Evolutionary conservation across 2,329 filamentous ascomycete species (phyloP), one percentile per base, ranked within the genome.

Genomic region (Nakataea oryzae): DNA sequence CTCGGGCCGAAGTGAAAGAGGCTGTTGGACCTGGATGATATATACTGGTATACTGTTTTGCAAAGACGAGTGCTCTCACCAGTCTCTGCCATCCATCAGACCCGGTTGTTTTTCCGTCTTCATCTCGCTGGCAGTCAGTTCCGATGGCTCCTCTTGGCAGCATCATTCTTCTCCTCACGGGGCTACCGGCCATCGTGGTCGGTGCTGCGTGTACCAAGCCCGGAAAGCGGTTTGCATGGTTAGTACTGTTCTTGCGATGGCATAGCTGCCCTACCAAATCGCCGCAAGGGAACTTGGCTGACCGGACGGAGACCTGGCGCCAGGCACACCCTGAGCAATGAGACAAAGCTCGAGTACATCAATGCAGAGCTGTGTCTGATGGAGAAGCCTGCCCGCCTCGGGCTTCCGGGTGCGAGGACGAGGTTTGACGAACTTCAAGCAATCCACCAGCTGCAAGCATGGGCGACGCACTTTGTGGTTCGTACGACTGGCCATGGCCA

Each of bases 291-390:
- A 50, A 50, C 5, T 50, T n/a, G 21, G 21, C 41, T 50, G 41
- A 50, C 41, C 3, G 21, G 2, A 4, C 11, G 17, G 41, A 24
- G 13, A n/a, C 6, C 41, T 24, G 9, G 17, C 41, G 8, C 7
- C 54, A 69, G 70, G 70, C 69, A 70, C 62, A 69, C 63, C 8
- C 63, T 72, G 11, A 66, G 62, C 54, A 63, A 64, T 55, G 24
- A 58, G 21, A 66, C 71, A 29, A 68, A 67, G 60, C 62, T 57
- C 7, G 65, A 56, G 17, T 71, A 71, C 63, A 63, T 70, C 63
- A 61, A 68, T 12, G 70, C 69, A 21, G 69, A 70, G 59, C 64
- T 68, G 4, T 71, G 70, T 57, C 58, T 71, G 3, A 70, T 70
- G 67, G 55, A 61, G 8, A 63, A 62, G 26, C 67, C 69, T 1